Base-by-base conservation (phyloP, 1,284 basidiomycete genomes). In the Austroboletus niveus region DNA sequence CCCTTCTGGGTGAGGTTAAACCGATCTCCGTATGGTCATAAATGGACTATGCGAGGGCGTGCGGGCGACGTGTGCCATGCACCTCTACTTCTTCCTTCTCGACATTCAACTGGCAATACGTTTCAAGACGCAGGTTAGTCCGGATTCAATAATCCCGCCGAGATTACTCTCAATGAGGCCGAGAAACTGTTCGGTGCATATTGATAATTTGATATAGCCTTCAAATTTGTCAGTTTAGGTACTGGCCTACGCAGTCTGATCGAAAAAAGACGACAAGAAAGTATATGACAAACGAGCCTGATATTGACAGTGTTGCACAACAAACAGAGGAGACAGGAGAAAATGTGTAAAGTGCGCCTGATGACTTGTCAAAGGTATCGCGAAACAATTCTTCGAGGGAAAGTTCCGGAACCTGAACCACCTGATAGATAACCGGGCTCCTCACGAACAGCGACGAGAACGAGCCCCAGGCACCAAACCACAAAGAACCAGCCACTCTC, bases 11-110 rank as follows among this genome's bases (percentile, higher is more conserved):
- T 17, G 27, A 22, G 4, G 9, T 51, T 9, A 31, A 45, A 9
- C 29, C 42, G 17, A 34, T 5, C 49, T 9, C 49, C 49, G 6
- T 36, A 35, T 17, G 49, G 49, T 20, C 49, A 51, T 39, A 46
- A 35, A 29, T 51, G 44, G 49, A 35, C 44, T 51, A 51, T 45
- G 40, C 24, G 49, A 51, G n/a, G 49, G 31, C 10, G 49, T 44
- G 4, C 49, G 49, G 0, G 49, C 24, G 17, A 46, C 49, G 7
- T 51, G 49, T 14, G 49, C 49, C 22, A 36, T 17, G 27, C 49
- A 39, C 2, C 24, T 51, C 8, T 46, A 51, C 36, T 27, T 51
- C n/a, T 22, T 44, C 10, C 49, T 44, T 2, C 38, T 51, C 17
- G 31, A 35, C 5, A 51, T 51, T n/a, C 39, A 14, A 27, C 11